Evolutionary conservation across 148 eudicot genomes (phyloP), one percentile per base, ranked within the genome.

Genomic region (Simmondsia chinensis): DNA sequence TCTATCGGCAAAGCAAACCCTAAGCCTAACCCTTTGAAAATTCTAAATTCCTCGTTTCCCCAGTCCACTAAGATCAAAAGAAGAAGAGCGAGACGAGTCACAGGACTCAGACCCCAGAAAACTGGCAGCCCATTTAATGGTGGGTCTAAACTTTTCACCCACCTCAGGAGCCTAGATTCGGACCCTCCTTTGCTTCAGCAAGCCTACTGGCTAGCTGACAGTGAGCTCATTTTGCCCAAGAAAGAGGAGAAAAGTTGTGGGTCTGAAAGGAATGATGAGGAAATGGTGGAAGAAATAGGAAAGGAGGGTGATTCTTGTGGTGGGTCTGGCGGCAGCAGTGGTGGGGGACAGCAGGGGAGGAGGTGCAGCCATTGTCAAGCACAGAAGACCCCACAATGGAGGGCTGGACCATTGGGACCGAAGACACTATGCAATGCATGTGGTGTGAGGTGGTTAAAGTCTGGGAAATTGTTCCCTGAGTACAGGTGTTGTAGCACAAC

Each of bases 351-450:
- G 26, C 56, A 54, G 31, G 38, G 28, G 32, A 66, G 74, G 24
- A 68, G 60, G n/a, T 74, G 79, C 37, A 64, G 34, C 30, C 80
- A 74, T 49, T 74, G 80, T 33, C 50, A 57, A 33, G 39, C 66
- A 30, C 55, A 57, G 48, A 74, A 46, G 62, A 74, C 80, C 28
- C 80, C 80, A 12, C 72, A 61, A 35, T 70, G 80, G 80, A 61
- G 80, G 46, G 62, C 71, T 35, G 80, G 80, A 10, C 80, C 80
- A 19, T 18, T 53, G 46, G 80, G 80, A 2, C 75, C 75, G 29
- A 71, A 66, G 34, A 74, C 80, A 26, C 48, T 74, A 19, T 74
- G 80, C 28, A 74, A 74, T 66, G 80, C 80, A 25, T 74, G 80
- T 66, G 80, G 80, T 13, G 68, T 74, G 38, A 57, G 76, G 53